Percentiles rank a stretch among this genome's conserved stretches.
Conservation (phyloP, 106 monocot species). For the Narthecium ossifragum region DNA sequence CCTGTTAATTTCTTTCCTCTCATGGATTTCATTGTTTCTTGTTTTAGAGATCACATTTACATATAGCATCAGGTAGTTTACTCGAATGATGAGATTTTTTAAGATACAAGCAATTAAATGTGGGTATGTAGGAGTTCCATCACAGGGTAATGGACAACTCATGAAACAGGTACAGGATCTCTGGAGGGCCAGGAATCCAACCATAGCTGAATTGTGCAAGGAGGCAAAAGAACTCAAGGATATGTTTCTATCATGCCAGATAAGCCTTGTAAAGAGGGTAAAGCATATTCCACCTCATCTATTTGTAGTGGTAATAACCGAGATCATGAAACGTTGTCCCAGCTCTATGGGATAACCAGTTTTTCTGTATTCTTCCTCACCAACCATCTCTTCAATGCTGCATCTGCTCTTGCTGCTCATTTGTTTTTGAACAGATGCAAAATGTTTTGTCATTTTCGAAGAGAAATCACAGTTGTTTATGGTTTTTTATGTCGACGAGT, state of each 20-base stretch:
- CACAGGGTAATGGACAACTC: too few relatives aligned
- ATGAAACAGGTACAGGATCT: constrained; percentile 40
- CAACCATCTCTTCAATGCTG: neutral
- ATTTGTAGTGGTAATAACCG: neutral
- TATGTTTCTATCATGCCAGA: constrained; percentile 45
- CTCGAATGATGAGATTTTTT: too few relatives aligned
- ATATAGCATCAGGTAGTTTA: too few relatives aligned
- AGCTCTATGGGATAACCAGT: too few relatives aligned
- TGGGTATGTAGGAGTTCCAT: too few relatives aligned
- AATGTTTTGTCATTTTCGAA: neutral
- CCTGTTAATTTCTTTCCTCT: too few relatives aligned
- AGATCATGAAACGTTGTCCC: neutral
- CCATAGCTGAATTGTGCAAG: constrained; percentile 39
- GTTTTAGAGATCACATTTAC: too few relatives aligned
- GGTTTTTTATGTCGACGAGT: neutral
- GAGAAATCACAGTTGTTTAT: neutral
- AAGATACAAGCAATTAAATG: too few relatives aligned
- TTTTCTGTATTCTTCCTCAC: neutral
- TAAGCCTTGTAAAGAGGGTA: constrained; percentile 65
- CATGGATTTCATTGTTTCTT: neutral
- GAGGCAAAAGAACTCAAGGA: constrained; percentile 50
- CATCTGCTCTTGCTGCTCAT: neutral
- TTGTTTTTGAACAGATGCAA: neutral
- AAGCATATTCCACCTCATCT: neutral
- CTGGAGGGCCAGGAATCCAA: constrained; percentile 42